A percentile compares a stretch with the other conserved stretches of the same genome.
Evolutionary conservation across 208 protist genomes (phyloP).

Genomic region (Novymonas esmeraldas): DNA sequence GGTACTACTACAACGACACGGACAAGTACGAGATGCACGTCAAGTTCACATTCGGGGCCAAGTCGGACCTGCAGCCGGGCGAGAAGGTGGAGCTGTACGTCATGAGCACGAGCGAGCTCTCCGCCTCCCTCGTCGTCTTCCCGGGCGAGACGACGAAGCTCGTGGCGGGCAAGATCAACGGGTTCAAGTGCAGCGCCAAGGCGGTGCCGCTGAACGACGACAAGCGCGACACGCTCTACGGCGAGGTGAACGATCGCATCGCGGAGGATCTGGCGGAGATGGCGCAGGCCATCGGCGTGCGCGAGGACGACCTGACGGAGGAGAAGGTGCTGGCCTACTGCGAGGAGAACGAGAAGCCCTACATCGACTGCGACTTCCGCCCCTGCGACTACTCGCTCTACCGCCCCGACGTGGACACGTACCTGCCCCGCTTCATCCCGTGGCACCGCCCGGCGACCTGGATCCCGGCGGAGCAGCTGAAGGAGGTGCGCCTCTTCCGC

Average conservation of each 20-base stretch:
- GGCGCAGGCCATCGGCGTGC: slow-evolving; percentile 41
- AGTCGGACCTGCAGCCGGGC: slow-evolving; percentile 63
- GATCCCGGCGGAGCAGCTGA: slow-evolving; percentile 57
- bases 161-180: slow-evolving; percentile 67
- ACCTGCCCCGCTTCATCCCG: slow-evolving; percentile 54
- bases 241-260: slow-evolving; percentile 45
- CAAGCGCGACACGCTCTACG: slow-evolving; percentile 48
- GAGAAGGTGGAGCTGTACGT: slow-evolving; percentile 65
- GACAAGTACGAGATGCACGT: slow-evolving; percentile 88
- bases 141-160: slow-evolving; percentile 71
- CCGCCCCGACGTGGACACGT: slow-evolving; percentile 62
- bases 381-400: slow-evolving; percentile 74
- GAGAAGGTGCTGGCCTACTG: slow-evolving; percentile 64
- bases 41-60: slow-evolving; percentile 68
- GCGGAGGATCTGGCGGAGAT: slow-evolving; percentile 41
- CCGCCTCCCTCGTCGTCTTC: slow-evolving; percentile 60
- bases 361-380: slow-evolving; percentile 70
- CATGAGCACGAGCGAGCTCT: slow-evolving; percentile 57
- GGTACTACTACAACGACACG: slow-evolving; percentile 88
- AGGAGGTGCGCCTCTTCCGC: slow-evolving; percentile 75
- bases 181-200: slow-evolving; percentile 65
- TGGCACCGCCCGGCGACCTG: slow-evolving; percentile 66
- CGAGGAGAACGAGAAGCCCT: slow-evolving; percentile 49
- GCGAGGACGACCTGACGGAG: slow-evolving; percentile 49
- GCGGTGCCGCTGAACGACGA: slow-evolving; percentile 64